Percentiles rank a stretch among this genome's conserved stretches.
These are phyloP conservation scores for Anisogramma anomala DNA, from an alignment of 2,329 filamentous ascomycete genomes.

Conservation along the genomic window DNA sequence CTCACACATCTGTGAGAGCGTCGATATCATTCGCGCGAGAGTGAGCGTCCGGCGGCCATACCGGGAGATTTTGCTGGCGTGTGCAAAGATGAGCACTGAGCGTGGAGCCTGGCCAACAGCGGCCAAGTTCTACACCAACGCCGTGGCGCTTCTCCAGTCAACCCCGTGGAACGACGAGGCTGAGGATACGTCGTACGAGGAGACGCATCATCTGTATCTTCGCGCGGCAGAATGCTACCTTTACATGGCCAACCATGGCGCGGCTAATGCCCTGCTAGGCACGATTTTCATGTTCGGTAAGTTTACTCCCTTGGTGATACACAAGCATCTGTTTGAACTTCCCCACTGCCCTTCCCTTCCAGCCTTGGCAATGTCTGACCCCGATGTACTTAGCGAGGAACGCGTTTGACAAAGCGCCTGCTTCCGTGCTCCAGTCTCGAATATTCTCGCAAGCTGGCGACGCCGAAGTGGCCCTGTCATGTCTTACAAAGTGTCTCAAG, in stretches of 20 bases:
- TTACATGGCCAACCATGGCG: slow-evolving; percentile 56
- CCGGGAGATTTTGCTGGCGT: slow-evolving; percentile 65
- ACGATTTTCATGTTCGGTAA: slow-evolving; percentile 53
- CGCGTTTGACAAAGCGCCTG: slow-evolving; percentile 68
- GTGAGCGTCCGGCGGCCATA: slow-evolving; percentile 53
- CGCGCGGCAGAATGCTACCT: slow-evolving; percentile 74
- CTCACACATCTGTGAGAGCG: slow-evolving; percentile 68
- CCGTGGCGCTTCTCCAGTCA: slow-evolving; percentile 66
- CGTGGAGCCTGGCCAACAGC: slow-evolving; percentile 75
- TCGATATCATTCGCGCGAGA: slow-evolving; percentile 59
- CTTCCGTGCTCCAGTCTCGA: slow-evolving; percentile 72
- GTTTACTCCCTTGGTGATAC: too few species aligned
- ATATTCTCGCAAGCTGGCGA: slow-evolving; percentile 67
- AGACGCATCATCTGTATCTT: slow-evolving; percentile 70
- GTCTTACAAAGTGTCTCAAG: slow-evolving; percentile 58
- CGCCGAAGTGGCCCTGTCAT: slow-evolving; percentile 53
- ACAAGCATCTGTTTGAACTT: too few species aligned
- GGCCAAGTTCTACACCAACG: slow-evolving; percentile 68
- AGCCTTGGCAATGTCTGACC: not conserved
- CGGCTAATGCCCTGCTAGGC: slow-evolving; percentile 56
- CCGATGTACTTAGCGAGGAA: slow-evolving; percentile 39
- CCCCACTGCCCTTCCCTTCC: too few species aligned
- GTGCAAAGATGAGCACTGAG: slow-evolving; percentile 66
- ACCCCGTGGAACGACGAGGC: slow-evolving; percentile 61
- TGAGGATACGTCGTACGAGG: slow-evolving; percentile 70